Evolutionary conservation across 768 basidiomycete genomes (phyloP).

Genomic region (Dacryopinax spathularia): DNA sequence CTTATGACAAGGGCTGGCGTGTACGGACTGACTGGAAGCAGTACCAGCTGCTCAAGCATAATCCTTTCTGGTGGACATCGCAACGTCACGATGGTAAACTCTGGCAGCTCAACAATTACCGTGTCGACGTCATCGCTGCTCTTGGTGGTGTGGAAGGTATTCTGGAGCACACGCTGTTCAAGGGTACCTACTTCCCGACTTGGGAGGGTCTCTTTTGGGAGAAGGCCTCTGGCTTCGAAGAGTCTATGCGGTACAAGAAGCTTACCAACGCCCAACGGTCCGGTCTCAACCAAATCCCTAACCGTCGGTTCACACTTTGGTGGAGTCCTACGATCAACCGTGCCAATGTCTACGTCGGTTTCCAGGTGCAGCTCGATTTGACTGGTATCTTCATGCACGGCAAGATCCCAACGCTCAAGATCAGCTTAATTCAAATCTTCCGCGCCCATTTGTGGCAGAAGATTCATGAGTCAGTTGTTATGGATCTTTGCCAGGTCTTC

Average conservation of each 20-base stretch:
- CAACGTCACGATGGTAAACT: slow-evolving; percentile 93
- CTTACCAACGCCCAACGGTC: slow-evolving; percentile 97
- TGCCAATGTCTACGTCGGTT: slow-evolving; percentile 98
- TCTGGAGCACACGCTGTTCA: slow-evolving; percentile 91
- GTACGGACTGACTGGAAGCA: slow-evolving; percentile 97
- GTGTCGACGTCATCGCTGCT: slow-evolving; percentile 97
- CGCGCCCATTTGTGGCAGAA: slow-evolving; percentile 99
- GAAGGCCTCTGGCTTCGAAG: slow-evolving; percentile 93
- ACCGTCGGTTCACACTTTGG: slow-evolving; percentile 98
- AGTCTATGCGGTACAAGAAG: slow-evolving; percentile 91
- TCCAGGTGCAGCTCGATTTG: slow-evolving; percentile 97
- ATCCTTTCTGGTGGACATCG: slow-evolving; percentile 99
- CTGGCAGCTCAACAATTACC: slow-evolving; percentile 96
- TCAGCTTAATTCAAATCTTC: slow-evolving; percentile 99
- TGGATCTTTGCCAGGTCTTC: slow-evolving; percentile 97
- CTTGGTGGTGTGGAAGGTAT: slow-evolving; percentile 94
- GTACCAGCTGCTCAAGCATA: slow-evolving; percentile 85
- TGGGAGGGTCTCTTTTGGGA: slow-evolving; percentile 99
- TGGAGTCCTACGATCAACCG: slow-evolving; percentile 99
- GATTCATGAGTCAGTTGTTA: slow-evolving; percentile 68
- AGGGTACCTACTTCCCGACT: slow-evolving; percentile 93
- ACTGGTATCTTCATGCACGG: slow-evolving; percentile 98
- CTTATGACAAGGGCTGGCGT: slow-evolving; percentile 98
- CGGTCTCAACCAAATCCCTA: slow-evolving; percentile 94
- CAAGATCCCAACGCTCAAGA: slow-evolving; percentile 95